Base-by-base conservation (phyloP, 2,329 filamentous ascomycete species). In the Bipolaris zeicola region DNA sequence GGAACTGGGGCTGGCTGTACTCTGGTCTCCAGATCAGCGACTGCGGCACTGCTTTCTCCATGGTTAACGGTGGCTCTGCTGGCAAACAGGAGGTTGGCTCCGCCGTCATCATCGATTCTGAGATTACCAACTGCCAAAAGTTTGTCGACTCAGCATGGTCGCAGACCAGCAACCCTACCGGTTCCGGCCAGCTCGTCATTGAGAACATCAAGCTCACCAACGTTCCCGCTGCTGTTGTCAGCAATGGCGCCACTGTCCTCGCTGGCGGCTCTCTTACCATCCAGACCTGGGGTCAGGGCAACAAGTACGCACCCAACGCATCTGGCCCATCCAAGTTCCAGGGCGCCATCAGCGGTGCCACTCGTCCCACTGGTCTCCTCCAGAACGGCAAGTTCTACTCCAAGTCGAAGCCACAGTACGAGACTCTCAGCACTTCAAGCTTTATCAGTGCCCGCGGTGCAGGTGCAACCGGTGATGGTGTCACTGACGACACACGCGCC, bases 401-500 rank as follows among this genome's bases (percentile, higher is more conserved):
- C 44, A 79, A 79, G 16, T 79, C 82, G 1, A 87, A 86, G 72
- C 79, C 79, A 2, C 75, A 79, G 31, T 82, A 81, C 45, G 74
- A 77, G 52, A 65, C 57, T n/a, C 63, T 90, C 1, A 76, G 85
- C 1, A 82, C 81, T 7, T 83, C 81, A 50, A 82, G 82, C 18
- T 95, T 97, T 68, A 76, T 94, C 63, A 73, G 69, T 45, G 72
- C 67, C 54, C 73, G 73, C 34, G 72, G 73, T 50, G 75, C 76
- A 41, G 81, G 78, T 50, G 92, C 91, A 67, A 90, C 86, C 76
- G 93, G 93, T 65, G 92, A 98, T 70, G 94, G 73, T 28, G 62
- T 89, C 86, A n/a, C 69, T 3, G 94, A 98, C 68, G 93, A 97
- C 67, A 96, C 92, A 1, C 84, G 82, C 5, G 89, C 88, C 8